These are phyloP conservation scores for Talaromyces thailandensis DNA, from an alignment of 495 filamentous ascomycete genomes.

Conservation along the genomic window DNA sequence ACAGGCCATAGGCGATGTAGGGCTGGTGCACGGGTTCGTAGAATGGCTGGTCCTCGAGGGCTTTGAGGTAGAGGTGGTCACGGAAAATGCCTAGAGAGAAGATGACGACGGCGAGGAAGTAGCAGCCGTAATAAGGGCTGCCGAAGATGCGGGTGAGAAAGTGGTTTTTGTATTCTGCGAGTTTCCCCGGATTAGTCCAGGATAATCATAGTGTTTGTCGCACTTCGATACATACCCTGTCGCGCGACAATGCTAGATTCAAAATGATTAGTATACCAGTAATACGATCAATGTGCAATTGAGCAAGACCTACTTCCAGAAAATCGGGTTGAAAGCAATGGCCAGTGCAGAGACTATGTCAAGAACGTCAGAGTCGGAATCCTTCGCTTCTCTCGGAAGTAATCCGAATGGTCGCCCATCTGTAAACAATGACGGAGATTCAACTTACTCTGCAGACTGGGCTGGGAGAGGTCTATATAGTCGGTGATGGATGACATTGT, in stretches of 20 bases:
- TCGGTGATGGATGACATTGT: slow-evolving; percentile 30
- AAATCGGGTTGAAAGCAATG: slow-evolving; percentile 47
- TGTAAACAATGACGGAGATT: neutral
- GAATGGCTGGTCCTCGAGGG: slow-evolving; percentile 32
- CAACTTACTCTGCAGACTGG: slow-evolving; percentile 31
- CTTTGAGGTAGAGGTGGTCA: slow-evolving; percentile 53
- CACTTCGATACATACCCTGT: slow-evolving; percentile 21
- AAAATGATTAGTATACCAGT: slow-evolving; percentile 10
- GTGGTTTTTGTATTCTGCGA: slow-evolving; percentile 79
- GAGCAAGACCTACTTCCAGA: slow-evolving; percentile 43
- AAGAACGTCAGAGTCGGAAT: slow-evolving; percentile 3
- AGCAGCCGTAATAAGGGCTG: slow-evolving; percentile 75
- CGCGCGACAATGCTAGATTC: slow-evolving; percentile 34
- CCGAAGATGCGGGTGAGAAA: slow-evolving; percentile 82
- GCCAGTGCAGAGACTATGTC: slow-evolving; percentile 35
- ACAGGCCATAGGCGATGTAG: slow-evolving; percentile 56
- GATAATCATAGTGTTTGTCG: neutral
- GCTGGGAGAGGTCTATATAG: slow-evolving; percentile 37
- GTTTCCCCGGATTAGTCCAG: neutral
- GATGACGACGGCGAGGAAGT: slow-evolving; percentile 77
- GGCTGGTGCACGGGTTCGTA: slow-evolving; percentile 58
- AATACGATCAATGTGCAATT: neutral
- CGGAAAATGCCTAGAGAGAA: slow-evolving; percentile 86
- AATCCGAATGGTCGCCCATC: neutral
- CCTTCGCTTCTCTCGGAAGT: neutral